Percentiles rank a stretch among this genome's conserved stretches.
phyloP scores from a whole-genome alignment of 805 yeast species.

The Cyberlindnera meyerae region DNA sequence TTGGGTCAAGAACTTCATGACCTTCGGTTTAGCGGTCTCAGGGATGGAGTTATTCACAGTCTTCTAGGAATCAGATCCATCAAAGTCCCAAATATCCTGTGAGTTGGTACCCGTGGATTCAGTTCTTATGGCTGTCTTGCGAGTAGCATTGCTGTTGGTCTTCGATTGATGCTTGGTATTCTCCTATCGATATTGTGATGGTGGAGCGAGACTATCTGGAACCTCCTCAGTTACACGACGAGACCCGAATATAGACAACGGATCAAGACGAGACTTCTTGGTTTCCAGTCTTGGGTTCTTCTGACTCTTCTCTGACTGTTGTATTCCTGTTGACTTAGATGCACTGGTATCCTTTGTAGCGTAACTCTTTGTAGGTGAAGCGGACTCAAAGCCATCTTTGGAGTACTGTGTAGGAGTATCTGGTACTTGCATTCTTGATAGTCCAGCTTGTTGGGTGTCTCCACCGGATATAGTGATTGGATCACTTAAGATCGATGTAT shows the following conservation, averaged over 20 bases:
- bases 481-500: conserved; percentile 4
- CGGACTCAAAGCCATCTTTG: conserved; percentile 7
- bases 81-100: conserved; percentile 24
- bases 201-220: conserved; percentile 13
- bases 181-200: too few relatives aligned
- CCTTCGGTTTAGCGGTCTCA: not conserved
- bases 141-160: too few relatives aligned
- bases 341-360: conserved; percentile 22
- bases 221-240: conserved; percentile 1
- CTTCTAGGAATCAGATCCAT: conserved; percentile 12
- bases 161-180: too few relatives aligned
- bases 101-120: not conserved
- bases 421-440: too few relatives aligned
- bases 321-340: conserved; percentile 14
- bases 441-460: too few relatives aligned
- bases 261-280: too few relatives aligned
- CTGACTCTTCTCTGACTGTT: too few relatives aligned
- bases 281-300: too few relatives aligned
- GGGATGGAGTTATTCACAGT: not conserved
- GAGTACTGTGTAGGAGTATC: not conserved
- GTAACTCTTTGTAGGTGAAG: conserved; percentile 11
- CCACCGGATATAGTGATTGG: not conserved
- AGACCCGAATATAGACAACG: conserved; percentile 1
- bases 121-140: too few relatives aligned
- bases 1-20: conserved; percentile 6